Base-by-base conservation (phyloP, 1,284 basidiomycete species). In the Coniferiporia weirii region DNA sequence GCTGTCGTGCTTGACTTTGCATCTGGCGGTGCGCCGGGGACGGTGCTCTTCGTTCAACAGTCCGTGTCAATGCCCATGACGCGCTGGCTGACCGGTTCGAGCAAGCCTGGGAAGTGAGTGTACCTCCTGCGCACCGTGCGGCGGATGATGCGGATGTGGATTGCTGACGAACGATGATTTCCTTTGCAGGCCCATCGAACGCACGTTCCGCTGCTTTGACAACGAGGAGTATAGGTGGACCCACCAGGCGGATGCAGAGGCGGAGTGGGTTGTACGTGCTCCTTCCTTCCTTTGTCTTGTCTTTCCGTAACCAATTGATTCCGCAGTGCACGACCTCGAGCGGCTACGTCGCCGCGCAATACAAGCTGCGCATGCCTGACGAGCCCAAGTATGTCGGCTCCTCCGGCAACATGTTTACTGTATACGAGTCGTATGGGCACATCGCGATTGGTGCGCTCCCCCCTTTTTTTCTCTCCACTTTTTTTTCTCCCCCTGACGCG, bases 181-280 rank as follows among this genome's bases (percentile, higher is more conserved):
- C 10, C 34, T 54, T 9, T 36, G 9, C 63, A 88, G 85, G 50
- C 83, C 86, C 6, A 70, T 85, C 52, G 79, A 79, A 45, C 70
- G 86, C 52, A 87, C 85, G 69, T 89, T 89, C 64, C 73, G 70
- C 35, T 85, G 76, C 20, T 82, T 81, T 43, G 85, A 88, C 66
- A 84, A 83, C 20, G 75, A 76, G 22, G 84, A 87, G 65, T 88
- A 88, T 64, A 76, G 75, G 65, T 89, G 87, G 87, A 76, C 78
- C 45, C 72, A 80, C 69, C 75, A 75, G 47, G 75, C 72, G 52
- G 68, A 77, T 45, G 71, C 76, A 22, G 81, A 78, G 19, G 82
- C 86, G 56, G 84, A 88, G 71, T 89, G 86, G 86, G 77, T 84
- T 65, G 86, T 89, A 66, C 65, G 83, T 77, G 59, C 32, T 38